Evolutionary conservation across 1,284 basidiomycete species (phyloP).

Genomic region (Ustilago crameri): DNA sequence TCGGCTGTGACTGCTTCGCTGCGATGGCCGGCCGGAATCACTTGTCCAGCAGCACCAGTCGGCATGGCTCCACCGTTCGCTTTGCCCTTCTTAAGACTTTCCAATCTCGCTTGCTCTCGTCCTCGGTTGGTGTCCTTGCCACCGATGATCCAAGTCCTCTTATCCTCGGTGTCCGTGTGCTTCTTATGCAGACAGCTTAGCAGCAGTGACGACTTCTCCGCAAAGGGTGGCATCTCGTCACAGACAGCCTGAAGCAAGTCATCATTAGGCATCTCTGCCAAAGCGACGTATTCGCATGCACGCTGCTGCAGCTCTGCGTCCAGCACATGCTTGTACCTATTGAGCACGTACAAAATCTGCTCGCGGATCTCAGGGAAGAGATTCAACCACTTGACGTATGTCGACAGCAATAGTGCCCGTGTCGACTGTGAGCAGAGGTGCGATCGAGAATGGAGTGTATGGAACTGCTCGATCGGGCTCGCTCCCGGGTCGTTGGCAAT

Average conservation of each 20-base stretch:
- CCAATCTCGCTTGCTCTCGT: conserved; percentile 74
- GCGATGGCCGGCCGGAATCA: conserved; percentile 50
- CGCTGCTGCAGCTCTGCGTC: conserved; percentile 97
- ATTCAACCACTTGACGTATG: conserved; percentile 99
- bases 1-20: conserved; percentile 53
- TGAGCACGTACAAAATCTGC: conserved; percentile 92
- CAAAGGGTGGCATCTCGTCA: conserved; percentile 99
- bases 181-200: conserved; percentile 86
- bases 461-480: conserved; percentile 94
- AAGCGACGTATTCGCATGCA: conserved; percentile 75
- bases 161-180: conserved; percentile 81
- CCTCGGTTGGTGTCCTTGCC: conserved; percentile 90
- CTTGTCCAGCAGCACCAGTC: conserved; percentile 44
- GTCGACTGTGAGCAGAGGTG: conserved; percentile 93
- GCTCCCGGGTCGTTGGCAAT: conserved; percentile 94
- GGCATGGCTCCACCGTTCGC: conserved; percentile 64
- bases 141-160: conserved; percentile 93
- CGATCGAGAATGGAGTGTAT: conserved; percentile 91
- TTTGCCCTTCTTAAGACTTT: conserved; percentile 69
- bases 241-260: conserved; percentile 92
- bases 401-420: conserved; percentile 89
- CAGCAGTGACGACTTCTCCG: conserved; percentile 85
- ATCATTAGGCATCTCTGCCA: conserved; percentile 73
- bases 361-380: conserved; percentile 98
- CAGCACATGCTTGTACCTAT: conserved; percentile 92